phyloP scores from a whole-genome alignment of 176 grass and related monocot genomes.

The Eleusine indica region DNA sequence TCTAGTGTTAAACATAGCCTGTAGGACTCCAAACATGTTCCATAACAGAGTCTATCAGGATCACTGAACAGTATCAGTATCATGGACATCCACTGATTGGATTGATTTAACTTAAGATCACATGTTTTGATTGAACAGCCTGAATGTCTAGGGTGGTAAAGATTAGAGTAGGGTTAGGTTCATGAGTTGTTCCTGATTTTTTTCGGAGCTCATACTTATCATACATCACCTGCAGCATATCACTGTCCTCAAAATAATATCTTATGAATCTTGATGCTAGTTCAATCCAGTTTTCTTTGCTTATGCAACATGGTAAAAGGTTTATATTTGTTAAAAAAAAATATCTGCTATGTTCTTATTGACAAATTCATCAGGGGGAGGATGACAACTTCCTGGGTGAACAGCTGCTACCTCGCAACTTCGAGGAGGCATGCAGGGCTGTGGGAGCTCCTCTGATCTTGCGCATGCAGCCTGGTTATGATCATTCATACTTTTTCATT shows the following conservation, averaged over 20 bases:
- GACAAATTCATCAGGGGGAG: constrained; percentile 60
- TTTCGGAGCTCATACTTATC: not conserved
- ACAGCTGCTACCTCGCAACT: constrained; percentile 74
- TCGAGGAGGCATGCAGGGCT: constrained; percentile 78
- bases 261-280: not conserved
- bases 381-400: constrained; percentile 78
- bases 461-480: constrained; percentile 85
- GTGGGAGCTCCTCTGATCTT: constrained; percentile 57
- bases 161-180: constrained; percentile 16
- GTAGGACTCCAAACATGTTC: not conserved
- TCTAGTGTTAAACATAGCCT: not conserved
- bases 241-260: constrained; percentile 10
- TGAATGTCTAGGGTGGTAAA: not conserved
- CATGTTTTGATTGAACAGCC: constrained; percentile 37
- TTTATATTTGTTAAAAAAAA: not conserved
- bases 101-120: constrained; percentile 8
- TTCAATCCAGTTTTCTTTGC: not conserved
- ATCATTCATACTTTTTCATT: constrained; percentile 96
- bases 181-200: not conserved
- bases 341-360: constrained; percentile 3
- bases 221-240: constrained; percentile 17
- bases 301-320: not conserved
- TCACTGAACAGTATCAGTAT: not conserved
- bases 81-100: not conserved
- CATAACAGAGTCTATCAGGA: constrained; percentile 20